phyloP scores from a whole-genome alignment of 208 protist species.

The Trypanosoma melophagium region DNA sequence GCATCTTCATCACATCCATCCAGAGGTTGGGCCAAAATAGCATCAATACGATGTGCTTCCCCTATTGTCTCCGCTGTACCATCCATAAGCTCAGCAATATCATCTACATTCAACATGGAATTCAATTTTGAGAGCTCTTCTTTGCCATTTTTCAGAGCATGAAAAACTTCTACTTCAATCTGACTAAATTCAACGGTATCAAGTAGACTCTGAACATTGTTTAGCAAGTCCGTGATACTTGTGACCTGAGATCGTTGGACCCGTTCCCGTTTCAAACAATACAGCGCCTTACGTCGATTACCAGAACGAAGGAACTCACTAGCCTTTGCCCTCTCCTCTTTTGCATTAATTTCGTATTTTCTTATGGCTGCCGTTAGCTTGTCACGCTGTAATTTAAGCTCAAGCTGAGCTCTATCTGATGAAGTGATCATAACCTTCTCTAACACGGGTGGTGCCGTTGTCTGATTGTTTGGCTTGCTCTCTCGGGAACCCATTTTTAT shows the following conservation, averaged over 20 bases:
- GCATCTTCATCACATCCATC: conserved; percentile 58
- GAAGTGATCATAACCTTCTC: conserved; percentile 44
- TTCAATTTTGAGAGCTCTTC: conserved; percentile 74
- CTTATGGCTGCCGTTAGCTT: conserved; percentile 62
- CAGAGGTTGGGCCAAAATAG: conserved; percentile 56
- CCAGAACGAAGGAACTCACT: conserved; percentile 61
- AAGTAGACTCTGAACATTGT: conserved; percentile 78
- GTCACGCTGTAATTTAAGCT: conserved; percentile 84
- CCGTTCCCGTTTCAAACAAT: conserved; percentile 77
- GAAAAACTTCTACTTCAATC: conserved; percentile 73
- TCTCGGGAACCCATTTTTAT: conserved; percentile 10
- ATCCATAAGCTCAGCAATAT: conserved; percentile 79
- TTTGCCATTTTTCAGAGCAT: conserved; percentile 69
- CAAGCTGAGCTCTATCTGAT: conserved; percentile 68
- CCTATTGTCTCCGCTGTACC: conserved; percentile 71
- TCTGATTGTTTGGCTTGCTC: conserved; percentile 4
- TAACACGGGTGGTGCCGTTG: neutral
- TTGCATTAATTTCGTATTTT: conserved; percentile 61
- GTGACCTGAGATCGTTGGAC: conserved; percentile 57
- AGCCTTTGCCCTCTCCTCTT: conserved; percentile 60
- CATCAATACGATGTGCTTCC: conserved; percentile 67
- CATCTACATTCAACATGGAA: conserved; percentile 83
- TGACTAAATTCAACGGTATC: conserved; percentile 77
- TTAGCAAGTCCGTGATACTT: conserved; percentile 63
- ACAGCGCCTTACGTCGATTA: conserved; percentile 73